phyloP scores from a whole-genome alignment of 805 yeast species.

The Yarrowia sp. region DNA sequence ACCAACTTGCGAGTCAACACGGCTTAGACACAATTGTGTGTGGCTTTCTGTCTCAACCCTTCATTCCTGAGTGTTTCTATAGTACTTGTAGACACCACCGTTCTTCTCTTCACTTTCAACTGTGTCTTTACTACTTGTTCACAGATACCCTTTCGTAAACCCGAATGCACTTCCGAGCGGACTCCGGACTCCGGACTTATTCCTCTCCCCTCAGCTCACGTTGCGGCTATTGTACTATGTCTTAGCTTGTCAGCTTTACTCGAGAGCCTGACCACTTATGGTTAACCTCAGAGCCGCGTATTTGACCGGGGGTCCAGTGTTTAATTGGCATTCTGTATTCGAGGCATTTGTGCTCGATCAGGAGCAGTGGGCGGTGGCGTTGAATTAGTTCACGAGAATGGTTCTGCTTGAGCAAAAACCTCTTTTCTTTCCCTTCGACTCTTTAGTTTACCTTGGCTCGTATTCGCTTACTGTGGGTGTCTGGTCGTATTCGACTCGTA shows the following conservation, averaged over 20 bases:
- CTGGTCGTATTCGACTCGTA: not conserved
- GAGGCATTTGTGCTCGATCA: not conserved
- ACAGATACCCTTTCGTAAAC: not conserved
- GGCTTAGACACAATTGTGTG: not conserved
- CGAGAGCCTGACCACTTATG: constrained; percentile 4
- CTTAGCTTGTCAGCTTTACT: not conserved
- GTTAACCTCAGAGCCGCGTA: constrained; percentile 32
- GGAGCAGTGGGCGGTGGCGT: not conserved
- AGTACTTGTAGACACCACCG: no score
- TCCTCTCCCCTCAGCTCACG: not conserved
- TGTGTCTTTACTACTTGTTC: not conserved
- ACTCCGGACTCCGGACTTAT: no score
- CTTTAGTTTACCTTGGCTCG: no score
- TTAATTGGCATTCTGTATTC: constrained; percentile 3
- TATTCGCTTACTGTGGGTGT: no score
- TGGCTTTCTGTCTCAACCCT: not conserved
- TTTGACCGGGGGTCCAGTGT: constrained; percentile 14
- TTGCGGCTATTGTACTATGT: not conserved
- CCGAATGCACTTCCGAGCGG: not conserved
- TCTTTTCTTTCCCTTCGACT: not conserved
- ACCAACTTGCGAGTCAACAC: not conserved
- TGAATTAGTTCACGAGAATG: not conserved
- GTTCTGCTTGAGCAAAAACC: no score
- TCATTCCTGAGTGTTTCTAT: not conserved
- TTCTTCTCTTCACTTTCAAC: no score